A percentile compares a stretch with the other conserved stretches of the same genome.
phyloP scores from a whole-genome alignment of 129 eudicot species.

The carrot (Daucus carota) region DH1_v3.0 NC_030385.2:45029001-45029500 shows the following conservation, averaged over 20 bases:
- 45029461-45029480: slow-evolving; percentile 72
- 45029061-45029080: background rate
- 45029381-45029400: slow-evolving; percentile 95
- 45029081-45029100: background rate
- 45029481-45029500: background rate
- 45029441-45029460: slow-evolving; percentile 85
- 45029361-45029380: background rate
- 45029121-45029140: background rate
- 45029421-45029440: slow-evolving; percentile 95
- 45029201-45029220: background rate
- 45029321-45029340: background rate
- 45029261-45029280: background rate
- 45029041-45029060: background rate
- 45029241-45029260: background rate
- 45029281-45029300: background rate
- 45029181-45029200: background rate
- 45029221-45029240: background rate
- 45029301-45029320: background rate
- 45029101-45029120: background rate
- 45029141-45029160: background rate
- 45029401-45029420: slow-evolving; percentile 93
- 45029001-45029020: slow-evolving; percentile 32
- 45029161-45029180: background rate
- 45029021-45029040: background rate
- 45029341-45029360: background rate